Conservation (phyloP, 2,329 filamentous ascomycete genomes). For the Fonsecaea erecta region DNA sequence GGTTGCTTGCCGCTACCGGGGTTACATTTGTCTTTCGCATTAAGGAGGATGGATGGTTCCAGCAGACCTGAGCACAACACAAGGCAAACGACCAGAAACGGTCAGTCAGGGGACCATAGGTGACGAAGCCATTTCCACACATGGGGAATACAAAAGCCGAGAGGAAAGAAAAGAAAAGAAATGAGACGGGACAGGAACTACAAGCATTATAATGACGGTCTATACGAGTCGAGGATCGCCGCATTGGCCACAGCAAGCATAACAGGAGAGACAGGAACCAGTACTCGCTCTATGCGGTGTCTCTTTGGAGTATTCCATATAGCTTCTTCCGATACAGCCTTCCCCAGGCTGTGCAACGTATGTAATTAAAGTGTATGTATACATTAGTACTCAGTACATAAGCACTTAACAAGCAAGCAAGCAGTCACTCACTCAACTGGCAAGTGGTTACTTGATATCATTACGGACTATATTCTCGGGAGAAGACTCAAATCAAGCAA, state of each 20-base stretch:
- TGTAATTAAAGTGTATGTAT: not conserved
- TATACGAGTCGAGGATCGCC: not conserved
- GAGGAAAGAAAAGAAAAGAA: not conserved
- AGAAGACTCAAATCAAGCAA: too few species aligned
- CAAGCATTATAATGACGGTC: not conserved
- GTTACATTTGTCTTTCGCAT: slow-evolving; percentile 82
- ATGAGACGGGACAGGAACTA: not conserved
- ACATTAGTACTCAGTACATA: not conserved
- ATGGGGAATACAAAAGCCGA: not conserved
- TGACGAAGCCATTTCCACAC: not conserved
- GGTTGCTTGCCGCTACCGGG: slow-evolving; percentile 73
- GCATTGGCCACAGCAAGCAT: not conserved
- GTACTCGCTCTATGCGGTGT: not conserved
- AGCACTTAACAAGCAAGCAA: not conserved
- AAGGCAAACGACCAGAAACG: not conserved
- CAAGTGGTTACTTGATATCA: too few species aligned
- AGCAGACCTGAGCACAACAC: not conserved
- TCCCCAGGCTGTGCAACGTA: not conserved
- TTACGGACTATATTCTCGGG: too few species aligned
- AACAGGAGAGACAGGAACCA: not conserved
- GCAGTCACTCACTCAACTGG: too few species aligned
- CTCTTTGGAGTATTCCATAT: not conserved
- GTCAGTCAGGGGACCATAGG: not conserved
- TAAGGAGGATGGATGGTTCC: slow-evolving; percentile 55
- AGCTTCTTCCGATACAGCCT: not conserved